Evolutionary conservation across 2,329 filamentous ascomycete species (phyloP).

Genomic region (Fusarium domesticum): DNA sequence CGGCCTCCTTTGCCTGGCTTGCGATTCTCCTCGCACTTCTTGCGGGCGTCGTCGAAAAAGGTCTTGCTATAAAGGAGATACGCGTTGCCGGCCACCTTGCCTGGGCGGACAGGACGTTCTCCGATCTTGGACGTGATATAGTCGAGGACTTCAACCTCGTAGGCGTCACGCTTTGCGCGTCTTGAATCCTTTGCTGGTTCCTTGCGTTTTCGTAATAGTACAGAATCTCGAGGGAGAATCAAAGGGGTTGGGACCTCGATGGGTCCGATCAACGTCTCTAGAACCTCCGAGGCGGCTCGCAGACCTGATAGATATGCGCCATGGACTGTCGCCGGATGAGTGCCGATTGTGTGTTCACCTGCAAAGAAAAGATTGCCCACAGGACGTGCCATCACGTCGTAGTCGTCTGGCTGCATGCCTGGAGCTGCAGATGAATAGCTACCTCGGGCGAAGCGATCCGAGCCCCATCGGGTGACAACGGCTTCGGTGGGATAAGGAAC

Average conservation of each 20-base stretch:
- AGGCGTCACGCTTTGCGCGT: constrained; percentile 53
- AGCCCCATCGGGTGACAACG: constrained; percentile 88
- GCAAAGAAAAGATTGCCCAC: constrained; percentile 92
- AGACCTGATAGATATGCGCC: constrained; percentile 93
- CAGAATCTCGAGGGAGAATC: constrained; percentile 61
- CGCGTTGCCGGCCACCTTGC: constrained; percentile 74
- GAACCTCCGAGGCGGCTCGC: constrained; percentile 80
- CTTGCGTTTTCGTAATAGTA: constrained; percentile 55
- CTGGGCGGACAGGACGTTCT: constrained; percentile 68
- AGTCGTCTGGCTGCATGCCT: constrained; percentile 78
- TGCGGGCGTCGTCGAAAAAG: constrained; percentile 62
- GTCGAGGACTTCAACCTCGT: constrained; percentile 53
- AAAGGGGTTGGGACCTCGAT: constrained; percentile 75
- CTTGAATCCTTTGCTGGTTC: constrained; percentile 46
- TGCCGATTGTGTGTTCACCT: constrained; percentile 92
- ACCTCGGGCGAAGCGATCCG: constrained; percentile 85
- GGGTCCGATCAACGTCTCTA: constrained; percentile 76
- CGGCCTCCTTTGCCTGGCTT: constrained; percentile 57
- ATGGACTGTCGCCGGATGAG: constrained; percentile 94
- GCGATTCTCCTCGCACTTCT: constrained; percentile 63
- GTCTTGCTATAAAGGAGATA: constrained; percentile 87
- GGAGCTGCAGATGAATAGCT: constrained; percentile 94
- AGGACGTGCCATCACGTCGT: constrained; percentile 82
- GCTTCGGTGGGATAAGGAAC: constrained; percentile 81
- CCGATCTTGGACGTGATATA: constrained; percentile 61